phyloP scores from a whole-genome alignment of 768 basidiomycete genomes.

The Mycena vulgaris region DNA sequence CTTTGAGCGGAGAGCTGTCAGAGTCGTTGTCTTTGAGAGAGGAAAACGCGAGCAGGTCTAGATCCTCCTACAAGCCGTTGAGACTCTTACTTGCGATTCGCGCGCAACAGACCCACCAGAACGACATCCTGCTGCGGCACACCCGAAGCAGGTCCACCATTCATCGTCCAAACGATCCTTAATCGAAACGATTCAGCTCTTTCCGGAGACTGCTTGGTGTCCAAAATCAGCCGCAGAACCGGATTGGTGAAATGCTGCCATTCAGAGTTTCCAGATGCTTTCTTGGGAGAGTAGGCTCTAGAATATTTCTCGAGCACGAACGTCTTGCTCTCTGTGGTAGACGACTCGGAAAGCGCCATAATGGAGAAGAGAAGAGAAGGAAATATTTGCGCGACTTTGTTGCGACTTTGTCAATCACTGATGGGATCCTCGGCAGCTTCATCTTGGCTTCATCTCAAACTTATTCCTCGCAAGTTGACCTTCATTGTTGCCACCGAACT shows the following conservation, averaged over 20 bases:
- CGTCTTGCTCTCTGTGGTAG: conserved; percentile 36
- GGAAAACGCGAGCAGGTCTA: conserved; percentile 82
- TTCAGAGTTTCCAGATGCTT: conserved; percentile 50
- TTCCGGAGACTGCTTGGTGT: conserved; percentile 66
- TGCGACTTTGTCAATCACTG: neutral
- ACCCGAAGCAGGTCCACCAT: conserved; percentile 52
- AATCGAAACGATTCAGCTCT: conserved; percentile 76
- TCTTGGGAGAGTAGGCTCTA: conserved; percentile 27
- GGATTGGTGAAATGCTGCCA: conserved; percentile 90
- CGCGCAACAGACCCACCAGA: conserved; percentile 72
- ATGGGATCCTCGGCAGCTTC: no score
- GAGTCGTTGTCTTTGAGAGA: conserved; percentile 53
- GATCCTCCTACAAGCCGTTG: no score
- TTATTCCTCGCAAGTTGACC: no score
- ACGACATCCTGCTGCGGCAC: conserved; percentile 69
- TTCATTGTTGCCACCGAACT: no score
- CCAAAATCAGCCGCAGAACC: conserved; percentile 72
- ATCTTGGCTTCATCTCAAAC: neutral
- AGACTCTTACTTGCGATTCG: no score
- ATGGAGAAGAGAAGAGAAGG: neutral
- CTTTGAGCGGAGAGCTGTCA: conserved; percentile 82
- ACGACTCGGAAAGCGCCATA: conserved; percentile 28
- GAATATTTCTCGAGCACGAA: conserved; percentile 38
- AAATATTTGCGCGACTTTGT: conserved; percentile 3
- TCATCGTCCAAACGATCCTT: conserved; percentile 76